These are phyloP conservation scores for Solanum piurae DNA, from an alignment of 257 asterid species.

Conservation along the genomic window DNA sequence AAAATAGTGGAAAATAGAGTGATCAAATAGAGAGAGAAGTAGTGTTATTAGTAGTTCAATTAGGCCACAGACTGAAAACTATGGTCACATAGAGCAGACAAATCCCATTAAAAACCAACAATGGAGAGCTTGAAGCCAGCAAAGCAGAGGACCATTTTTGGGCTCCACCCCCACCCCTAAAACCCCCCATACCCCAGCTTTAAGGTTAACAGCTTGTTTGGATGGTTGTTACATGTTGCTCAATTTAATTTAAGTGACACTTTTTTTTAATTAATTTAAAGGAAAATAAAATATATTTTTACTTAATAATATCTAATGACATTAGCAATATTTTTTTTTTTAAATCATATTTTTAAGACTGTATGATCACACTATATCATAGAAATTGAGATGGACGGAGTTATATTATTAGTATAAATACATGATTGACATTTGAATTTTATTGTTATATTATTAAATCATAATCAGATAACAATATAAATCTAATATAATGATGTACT, in stretches of 20 bases:
- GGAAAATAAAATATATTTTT: too few relatives aligned
- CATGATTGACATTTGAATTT: too few relatives aligned
- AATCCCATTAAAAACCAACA: constrained; percentile 78
- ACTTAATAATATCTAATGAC: too few relatives aligned
- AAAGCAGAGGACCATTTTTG: constrained; percentile 53
- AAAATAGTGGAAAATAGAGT: neutral
- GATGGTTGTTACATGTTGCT: neutral
- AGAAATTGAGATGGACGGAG: too few relatives aligned
- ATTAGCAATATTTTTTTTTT: too few relatives aligned
- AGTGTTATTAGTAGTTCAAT: constrained; percentile 26
- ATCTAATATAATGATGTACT: too few relatives aligned
- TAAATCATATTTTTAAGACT: too few relatives aligned
- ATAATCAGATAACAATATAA: too few relatives aligned
- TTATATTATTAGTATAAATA: too few relatives aligned
- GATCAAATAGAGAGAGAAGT: neutral
- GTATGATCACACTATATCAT: neutral
- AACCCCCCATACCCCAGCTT: neutral
- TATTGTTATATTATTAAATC: too few relatives aligned
- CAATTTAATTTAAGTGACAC: too few relatives aligned
- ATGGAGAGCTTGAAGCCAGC: constrained; percentile 75
- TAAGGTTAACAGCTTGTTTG: neutral
- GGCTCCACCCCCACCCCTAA: constrained; percentile 35
- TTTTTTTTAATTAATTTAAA: too few relatives aligned
- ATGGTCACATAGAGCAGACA: constrained; percentile 59
- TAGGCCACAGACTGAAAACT: constrained; percentile 38